Evolutionary conservation across 371 early-diverging fungal species (phyloP).

Genomic region (Catenaria anguillulae): DNA sequence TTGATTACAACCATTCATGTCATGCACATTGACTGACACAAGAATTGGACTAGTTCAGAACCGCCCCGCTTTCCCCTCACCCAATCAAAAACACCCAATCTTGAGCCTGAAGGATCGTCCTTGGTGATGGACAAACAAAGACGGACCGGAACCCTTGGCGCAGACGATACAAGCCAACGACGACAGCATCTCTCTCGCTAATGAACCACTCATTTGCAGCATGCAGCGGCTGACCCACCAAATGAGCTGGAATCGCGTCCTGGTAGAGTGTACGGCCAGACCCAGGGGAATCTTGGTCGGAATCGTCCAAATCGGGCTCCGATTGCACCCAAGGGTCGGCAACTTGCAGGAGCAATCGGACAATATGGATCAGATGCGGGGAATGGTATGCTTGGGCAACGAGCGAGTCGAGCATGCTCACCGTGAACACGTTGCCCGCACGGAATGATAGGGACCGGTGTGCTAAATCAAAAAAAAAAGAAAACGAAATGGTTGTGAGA

Average conservation of each 20-base stretch:
- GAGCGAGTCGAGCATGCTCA: background rate
- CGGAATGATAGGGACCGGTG: background rate
- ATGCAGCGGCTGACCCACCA: background rate
- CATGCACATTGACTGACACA: too few species aligned
- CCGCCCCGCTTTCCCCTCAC: too few species aligned
- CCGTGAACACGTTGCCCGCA: conserved; percentile 4
- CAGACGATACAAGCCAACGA: background rate
- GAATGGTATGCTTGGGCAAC: background rate
- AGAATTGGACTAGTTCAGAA: too few species aligned
- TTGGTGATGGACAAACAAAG: background rate
- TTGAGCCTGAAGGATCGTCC: background rate
- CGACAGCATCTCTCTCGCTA: background rate
- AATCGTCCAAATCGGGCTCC: background rate
- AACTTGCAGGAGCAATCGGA: background rate
- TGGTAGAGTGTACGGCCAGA: too few species aligned
- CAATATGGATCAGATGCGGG: background rate
- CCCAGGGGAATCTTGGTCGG: background rate
- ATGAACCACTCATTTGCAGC: background rate
- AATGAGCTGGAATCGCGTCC: background rate
- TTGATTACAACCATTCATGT: too few species aligned
- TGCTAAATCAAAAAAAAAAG: background rate
- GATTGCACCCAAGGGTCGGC: background rate
- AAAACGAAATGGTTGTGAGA: background rate
- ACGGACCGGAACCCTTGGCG: background rate
- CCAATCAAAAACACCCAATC: background rate